phyloP scores from a whole-genome alignment of 2,329 filamentous ascomycete genomes.

The Colletotrichum eleusines region DNA sequence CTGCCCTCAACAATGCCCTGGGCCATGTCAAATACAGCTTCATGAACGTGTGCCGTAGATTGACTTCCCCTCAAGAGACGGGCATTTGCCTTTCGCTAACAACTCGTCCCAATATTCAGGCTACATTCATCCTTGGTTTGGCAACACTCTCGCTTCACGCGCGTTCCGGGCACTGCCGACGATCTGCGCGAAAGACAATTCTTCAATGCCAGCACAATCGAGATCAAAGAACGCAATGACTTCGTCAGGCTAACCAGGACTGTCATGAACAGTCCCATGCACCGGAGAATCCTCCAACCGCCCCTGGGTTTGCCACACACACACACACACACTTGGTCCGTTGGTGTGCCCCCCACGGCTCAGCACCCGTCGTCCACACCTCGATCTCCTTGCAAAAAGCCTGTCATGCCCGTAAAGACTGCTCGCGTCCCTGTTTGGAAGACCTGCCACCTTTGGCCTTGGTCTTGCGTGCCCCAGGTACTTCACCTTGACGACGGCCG shows the following conservation, averaged over 20 bases:
- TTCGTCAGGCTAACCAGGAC: conserved; percentile 41
- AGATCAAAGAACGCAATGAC: conserved; percentile 43
- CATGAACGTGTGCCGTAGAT: background rate
- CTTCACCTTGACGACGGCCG: conserved; percentile 52
- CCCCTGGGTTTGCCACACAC: conserved; percentile 35
- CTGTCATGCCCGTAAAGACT: conserved; percentile 61
- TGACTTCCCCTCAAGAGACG: no score
- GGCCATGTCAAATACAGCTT: background rate
- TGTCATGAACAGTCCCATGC: conserved; percentile 40
- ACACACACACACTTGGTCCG: conserved; percentile 43
- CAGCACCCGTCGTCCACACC: conserved; percentile 61
- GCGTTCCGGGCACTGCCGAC: background rate
- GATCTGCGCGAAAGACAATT: conserved; percentile 43
- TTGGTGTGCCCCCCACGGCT: conserved; percentile 30
- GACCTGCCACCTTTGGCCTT: conserved; percentile 67
- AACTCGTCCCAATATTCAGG: background rate
- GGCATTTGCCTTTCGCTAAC: background rate
- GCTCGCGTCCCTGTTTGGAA: conserved; percentile 66
- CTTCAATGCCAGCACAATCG: conserved; percentile 37
- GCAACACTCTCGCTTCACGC: background rate
- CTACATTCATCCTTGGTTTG: background rate
- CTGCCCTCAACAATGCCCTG: background rate
- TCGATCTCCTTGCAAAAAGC: conserved; percentile 69
- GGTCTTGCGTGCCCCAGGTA: conserved; percentile 64
- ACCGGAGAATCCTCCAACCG: conserved; percentile 43